Conservation (phyloP, 352 stramenopile species). For the Phytophthora agathidicida region DNA sequence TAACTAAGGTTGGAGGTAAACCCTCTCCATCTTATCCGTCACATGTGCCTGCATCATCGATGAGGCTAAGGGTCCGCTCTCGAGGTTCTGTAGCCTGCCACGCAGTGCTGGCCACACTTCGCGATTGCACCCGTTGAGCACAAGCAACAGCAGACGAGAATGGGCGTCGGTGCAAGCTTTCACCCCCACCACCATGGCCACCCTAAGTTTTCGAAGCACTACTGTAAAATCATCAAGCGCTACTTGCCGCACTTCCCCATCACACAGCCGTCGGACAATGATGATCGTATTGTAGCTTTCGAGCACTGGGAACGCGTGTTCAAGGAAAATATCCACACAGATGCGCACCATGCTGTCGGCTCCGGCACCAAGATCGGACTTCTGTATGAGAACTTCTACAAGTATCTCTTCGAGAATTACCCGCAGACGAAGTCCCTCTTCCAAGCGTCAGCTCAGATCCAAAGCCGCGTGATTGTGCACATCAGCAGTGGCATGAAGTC, state of each 20-base stretch:
- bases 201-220: constrained; percentile 67
- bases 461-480: constrained; percentile 66
- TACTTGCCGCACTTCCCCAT: constrained; percentile 68
- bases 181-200: constrained; percentile 2
- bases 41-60: neutral
- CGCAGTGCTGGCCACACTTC: constrained; percentile 14
- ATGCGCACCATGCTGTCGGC: constrained; percentile 47
- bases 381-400: constrained; percentile 73
- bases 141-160: constrained; percentile 14
- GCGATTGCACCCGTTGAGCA: constrained; percentile 1
- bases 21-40: no score
- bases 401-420: constrained; percentile 66
- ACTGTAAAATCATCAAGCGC: constrained; percentile 64
- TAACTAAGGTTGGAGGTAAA: no score
- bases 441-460: constrained; percentile 59
- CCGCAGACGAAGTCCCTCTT: constrained; percentile 71
- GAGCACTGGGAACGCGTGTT: constrained; percentile 68
- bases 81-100: neutral
- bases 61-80: neutral
- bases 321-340: constrained; percentile 73
- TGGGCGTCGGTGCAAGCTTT: constrained; percentile 43
- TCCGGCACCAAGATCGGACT: constrained; percentile 52
- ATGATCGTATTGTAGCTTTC: constrained; percentile 60
- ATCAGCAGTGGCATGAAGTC: constrained; percentile 72
- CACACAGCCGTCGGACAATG: constrained; percentile 53